Percentiles rank a stretch among this genome's conserved stretches.
These are phyloP conservation scores for Zangia roseola DNA, from an alignment of 768 basidiomycete species.

Conservation along the genomic window DNA sequence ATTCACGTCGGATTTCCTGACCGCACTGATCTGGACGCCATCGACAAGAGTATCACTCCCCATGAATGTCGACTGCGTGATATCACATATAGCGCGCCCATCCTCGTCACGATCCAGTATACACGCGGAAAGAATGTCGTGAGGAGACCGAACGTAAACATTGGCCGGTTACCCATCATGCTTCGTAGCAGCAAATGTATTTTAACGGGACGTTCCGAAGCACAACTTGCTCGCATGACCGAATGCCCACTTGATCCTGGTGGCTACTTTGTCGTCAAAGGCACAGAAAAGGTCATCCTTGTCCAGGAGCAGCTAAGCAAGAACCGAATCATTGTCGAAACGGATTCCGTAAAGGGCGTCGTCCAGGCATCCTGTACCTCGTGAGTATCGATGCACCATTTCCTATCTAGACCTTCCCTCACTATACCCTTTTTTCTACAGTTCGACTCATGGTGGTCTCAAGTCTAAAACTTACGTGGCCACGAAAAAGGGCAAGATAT, in stretches of 20 bases:
- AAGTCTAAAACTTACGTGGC: conserved; percentile 98
- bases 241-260: conserved; percentile 99
- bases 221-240: conserved; percentile 87
- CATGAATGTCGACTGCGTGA: conserved; percentile 97
- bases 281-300: conserved; percentile 98
- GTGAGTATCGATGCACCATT: conserved; percentile 45
- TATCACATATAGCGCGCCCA: conserved; percentile 90
- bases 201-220: conserved; percentile 71
- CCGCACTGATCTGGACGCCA: conserved; percentile 77
- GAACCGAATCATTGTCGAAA: conserved; percentile 98
- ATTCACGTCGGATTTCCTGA: conserved; percentile 92
- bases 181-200: conserved; percentile 93
- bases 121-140: conserved; percentile 90
- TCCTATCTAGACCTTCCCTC: conserved; percentile 5
- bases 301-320: conserved; percentile 99
- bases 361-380: conserved; percentile 97
- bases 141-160: conserved; percentile 75
- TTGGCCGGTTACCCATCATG: conserved; percentile 96
- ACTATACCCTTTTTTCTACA: conserved; percentile 27
- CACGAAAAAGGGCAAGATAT: conserved; percentile 93
- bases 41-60: conserved; percentile 85
- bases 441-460: conserved; percentile 77
- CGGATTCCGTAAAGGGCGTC: conserved; percentile 81
- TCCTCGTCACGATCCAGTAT: conserved; percentile 93
- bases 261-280: conserved; percentile 99